Evolutionary conservation across 345 rosid genomes (phyloP), one percentile per base, ranked within the genome.

Genomic region (Jatropha curcas): DNA sequence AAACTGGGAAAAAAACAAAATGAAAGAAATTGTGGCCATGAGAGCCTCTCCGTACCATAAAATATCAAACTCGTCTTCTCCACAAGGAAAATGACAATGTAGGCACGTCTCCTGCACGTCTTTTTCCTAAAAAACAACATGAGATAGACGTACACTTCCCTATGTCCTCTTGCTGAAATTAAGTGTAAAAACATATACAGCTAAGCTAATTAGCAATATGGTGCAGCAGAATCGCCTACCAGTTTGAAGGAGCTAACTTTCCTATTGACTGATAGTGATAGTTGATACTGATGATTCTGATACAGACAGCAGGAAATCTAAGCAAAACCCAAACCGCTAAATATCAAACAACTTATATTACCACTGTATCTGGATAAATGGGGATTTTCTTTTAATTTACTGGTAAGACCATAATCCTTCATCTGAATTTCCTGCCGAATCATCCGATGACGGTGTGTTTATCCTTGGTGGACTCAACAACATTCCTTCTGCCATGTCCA

Each of bases 401-500:
- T 22, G 48, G 37, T 75, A 75, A 8, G 79, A 75, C 96, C 96
- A 90, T 7, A 90, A 81, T 55, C 77, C 79, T 51, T 86, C 96
- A 43, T 80, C 82, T 9, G 86, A 84, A 74, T 82, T 77, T 35
- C 81, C 87, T 8, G 89, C 84, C 43, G 96, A 86, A 70, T 86
- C 91, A 27, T 84, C 86, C 0, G 79, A 76, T 14, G 85, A 71
- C 22, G 87, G 82, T 17, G 82, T 71, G 71, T 48, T 76, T 77
- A 88, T 88, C 68, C 96, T 83, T 16, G 96, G 96, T 1, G 96
- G 96, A 71, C 88, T 90, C 67, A 90, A 75, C 7, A 90, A 72
- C 93, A 90, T 88, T 31, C 88, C 96, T 35, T 74, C 93, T 0
- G 96, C 96, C 96, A 90, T 88, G 37, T 85, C 90, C 78, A 82